Evolutionary conservation across 371 early-diverging fungal species (phyloP), one percentile per base, ranked within the genome.

Genomic region (Mortierella sp.): DNA sequence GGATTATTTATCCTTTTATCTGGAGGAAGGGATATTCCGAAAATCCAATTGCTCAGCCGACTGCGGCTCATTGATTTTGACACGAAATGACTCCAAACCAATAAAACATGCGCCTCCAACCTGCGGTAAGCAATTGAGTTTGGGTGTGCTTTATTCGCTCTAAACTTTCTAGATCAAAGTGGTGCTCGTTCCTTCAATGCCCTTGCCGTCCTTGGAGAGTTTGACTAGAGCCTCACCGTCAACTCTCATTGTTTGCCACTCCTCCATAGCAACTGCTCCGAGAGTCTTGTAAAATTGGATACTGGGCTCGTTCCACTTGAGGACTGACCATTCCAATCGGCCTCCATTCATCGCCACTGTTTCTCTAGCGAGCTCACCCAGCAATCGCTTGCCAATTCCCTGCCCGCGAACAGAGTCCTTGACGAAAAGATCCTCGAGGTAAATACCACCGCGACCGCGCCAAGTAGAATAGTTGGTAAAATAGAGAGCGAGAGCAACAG

Each of bases 401-500:
- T 83, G 68, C 0, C 90, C 91, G n/a, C 96, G 88, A 60, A 76
- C 91, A 54, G 91, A 90, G 53, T 85, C 82, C 23, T 82, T 63
- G 29, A 96, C 93, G 83, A 89, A 93, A 42, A 96, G 83, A 78
- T 95, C 96, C 74, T 96, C 95, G 9, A 96, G 84, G 82, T 95
- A 95, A 13, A 96, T 76, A 19, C 96, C 95, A 2, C 93, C 95
- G 31, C 84, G 72, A 2, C 92, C 93, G 7, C 87, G 67, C 83
- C 91, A 94, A 0, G 95, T 92, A 29, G 92, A 91, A 65, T 92
- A 96, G 85, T 94, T 96, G 84, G 89, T 88, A 75, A 95, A 95
- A 75, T 88, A 96, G 49, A 96, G 85, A 10, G 94, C 94, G 70
- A 96, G 86, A 1, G 94, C 96, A 15, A 89, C 93, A 26, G 91